Percentiles rank a stretch among this genome's conserved stretches.
These are phyloP conservation scores for Stagonosporopsis chrysanthemi DNA, from an alignment of 2,329 filamentous ascomycete species.

Conservation along the genomic window DNA sequence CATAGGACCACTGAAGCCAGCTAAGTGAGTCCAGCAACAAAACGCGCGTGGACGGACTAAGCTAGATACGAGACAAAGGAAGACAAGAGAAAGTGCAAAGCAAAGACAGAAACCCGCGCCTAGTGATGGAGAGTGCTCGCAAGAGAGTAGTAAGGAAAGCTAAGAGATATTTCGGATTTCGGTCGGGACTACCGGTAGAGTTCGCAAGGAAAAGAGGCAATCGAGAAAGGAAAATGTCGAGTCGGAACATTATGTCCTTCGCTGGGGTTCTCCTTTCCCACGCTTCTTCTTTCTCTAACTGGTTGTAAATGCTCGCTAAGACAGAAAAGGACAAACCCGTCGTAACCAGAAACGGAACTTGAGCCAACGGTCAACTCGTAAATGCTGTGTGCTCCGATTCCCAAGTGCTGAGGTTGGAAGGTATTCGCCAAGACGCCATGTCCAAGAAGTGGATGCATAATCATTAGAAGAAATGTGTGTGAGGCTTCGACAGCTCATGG, in stretches of 20 bases:
- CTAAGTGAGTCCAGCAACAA: constrained; percentile 32
- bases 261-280: constrained; percentile 30
- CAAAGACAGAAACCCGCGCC: constrained; percentile 30
- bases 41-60: constrained; percentile 22
- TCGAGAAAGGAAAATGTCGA: constrained; percentile 41
- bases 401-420: constrained; percentile 43
- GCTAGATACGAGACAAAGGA: constrained; percentile 33
- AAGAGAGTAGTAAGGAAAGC: constrained; percentile 26
- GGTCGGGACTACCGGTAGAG: constrained; percentile 35
- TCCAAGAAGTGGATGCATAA: constrained; percentile 51
- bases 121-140: constrained; percentile 26
- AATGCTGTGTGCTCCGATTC: constrained; percentile 51
- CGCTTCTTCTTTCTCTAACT: constrained; percentile 44
- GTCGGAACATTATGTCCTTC: constrained; percentile 33
- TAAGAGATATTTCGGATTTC: constrained; percentile 31
- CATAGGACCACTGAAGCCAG: constrained; percentile 39
- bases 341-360: constrained; percentile 52
- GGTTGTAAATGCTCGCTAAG: constrained; percentile 52
- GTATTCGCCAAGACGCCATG: constrained; percentile 54
- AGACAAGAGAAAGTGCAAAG: constrained; percentile 24
- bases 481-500: constrained; percentile 97
- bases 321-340: constrained; percentile 50
- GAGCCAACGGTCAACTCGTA: constrained; percentile 50
- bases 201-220: constrained; percentile 27
- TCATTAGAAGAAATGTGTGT: constrained; percentile 98